Evolutionary conservation across 345 rosid genomes (phyloP).

Genomic region (Heritiera fomes): DNA sequence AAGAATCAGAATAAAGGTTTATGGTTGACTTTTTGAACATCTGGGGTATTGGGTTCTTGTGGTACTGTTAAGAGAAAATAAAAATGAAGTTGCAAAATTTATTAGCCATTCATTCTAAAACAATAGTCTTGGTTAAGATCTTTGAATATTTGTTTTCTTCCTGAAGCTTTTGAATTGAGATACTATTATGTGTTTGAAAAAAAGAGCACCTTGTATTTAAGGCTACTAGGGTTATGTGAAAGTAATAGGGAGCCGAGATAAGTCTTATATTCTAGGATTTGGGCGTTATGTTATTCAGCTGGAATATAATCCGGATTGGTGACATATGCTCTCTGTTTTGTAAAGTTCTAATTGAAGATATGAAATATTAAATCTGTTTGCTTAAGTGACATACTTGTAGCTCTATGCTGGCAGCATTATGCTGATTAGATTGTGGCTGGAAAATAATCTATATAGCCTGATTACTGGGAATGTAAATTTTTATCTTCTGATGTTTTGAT

Average conservation of each 20-base stretch:
- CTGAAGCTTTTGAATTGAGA: slow-evolving; percentile 11
- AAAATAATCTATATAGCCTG: background rate
- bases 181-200: background rate
- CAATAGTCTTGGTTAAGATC: background rate
- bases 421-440: background rate
- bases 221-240: background rate
- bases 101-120: slow-evolving; percentile 6
- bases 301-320: background rate
- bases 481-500: background rate
- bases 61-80: background rate
- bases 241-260: background rate
- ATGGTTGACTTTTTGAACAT: slow-evolving; percentile 16
- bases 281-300: background rate
- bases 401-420: background rate
- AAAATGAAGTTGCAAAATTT: slow-evolving; percentile 15
- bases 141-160: slow-evolving; percentile 17
- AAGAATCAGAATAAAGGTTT: slow-evolving; percentile 17
- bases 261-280: slow-evolving; percentile 1
- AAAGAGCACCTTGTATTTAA: background rate
- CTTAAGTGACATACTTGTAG: background rate
- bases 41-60: background rate
- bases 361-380: background rate
- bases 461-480: background rate
- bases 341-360: background rate
- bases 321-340: background rate